Conservation (phyloP, 805 yeast species). For the Kluyveromyces siamensis region DNA sequence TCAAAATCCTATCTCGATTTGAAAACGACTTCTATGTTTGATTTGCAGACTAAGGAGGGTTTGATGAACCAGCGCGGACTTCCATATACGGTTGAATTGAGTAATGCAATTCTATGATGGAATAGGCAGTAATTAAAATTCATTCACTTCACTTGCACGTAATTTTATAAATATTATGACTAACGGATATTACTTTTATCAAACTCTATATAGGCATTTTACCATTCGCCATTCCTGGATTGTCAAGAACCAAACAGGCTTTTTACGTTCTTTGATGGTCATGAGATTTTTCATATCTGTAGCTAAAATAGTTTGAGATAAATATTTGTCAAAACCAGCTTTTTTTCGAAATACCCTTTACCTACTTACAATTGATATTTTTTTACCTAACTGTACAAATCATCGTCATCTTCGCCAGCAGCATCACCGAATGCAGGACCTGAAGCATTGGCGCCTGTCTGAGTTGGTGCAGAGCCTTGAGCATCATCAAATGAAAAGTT, state of each 20-base stretch:
- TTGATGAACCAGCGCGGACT: neutral
- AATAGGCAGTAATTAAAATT: too few species aligned
- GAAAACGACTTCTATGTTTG: neutral
- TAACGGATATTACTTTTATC: neutral
- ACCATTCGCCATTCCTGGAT: too few species aligned
- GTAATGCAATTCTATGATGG: neutral
- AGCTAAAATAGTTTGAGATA: neutral
- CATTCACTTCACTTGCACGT: neutral
- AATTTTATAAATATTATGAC: neutral
- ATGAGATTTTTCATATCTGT: too few species aligned
- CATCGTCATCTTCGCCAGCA: slow-evolving; percentile 53
- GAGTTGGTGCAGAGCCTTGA: slow-evolving; percentile 30
- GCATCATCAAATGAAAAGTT: slow-evolving; percentile 74
- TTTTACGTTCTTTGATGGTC: too few species aligned
- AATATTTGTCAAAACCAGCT: slow-evolving; percentile 1
- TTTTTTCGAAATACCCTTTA: neutral
- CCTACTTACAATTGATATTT: neutral
- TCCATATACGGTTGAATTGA: neutral
- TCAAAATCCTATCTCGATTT: neutral
- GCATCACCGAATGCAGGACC: slow-evolving; percentile 39
- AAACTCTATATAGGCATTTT: too few species aligned
- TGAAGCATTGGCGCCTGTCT: slow-evolving; percentile 24
- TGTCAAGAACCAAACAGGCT: too few species aligned
- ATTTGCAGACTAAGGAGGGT: neutral
- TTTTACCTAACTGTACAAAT: slow-evolving; percentile 41